Base-by-base conservation (phyloP, 768 basidiomycete species). In the Tricholomella constricta region DNA sequence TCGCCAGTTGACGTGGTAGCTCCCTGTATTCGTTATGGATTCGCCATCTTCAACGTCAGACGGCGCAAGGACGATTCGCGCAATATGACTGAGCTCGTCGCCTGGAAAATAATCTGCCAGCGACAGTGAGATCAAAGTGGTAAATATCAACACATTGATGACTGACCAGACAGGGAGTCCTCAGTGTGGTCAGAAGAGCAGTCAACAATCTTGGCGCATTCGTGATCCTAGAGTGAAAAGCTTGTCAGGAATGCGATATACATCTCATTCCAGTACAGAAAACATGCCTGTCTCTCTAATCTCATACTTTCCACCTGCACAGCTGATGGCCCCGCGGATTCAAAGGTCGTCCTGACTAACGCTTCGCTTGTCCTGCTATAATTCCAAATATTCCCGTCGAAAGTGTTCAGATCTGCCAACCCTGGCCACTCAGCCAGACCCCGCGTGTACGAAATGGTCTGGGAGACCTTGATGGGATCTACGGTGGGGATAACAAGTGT, bases 401-500 rank as follows among this genome's bases (percentile, higher is more conserved):
- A 85, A 5, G 78, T 78, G 19, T 60, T 59, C 40, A 89, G 58
- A 64, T 88, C 80, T 1, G 80, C 76, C 7, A 85, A 60, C 1
- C 79, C 80, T 2, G 72, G 70, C 59, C 75, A 74, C 1, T 74
- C 57, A 14, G 65, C 63, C 25, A 73, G 58, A 31, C 76, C 62
- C 32, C 80, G 74, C 48, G 71, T 67, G 57, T 91, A 94, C 1
- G 65, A 66, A 9, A 88, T 78, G 6, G 74, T 72, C 56, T 85
- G 83, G 2, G 66, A 71, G 15, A 79, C 69, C 31, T 72, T 73
- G 52, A 97, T 76, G 0, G 91, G 82, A 5, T 78, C 75, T n/a
- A 83, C 71, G 0, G 86, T 83, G 2, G 86, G 82, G 12, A 98
- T 77, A 5, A 77, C 67, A 12, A 95, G 64, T 9, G 90, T 87